Conservation (phyloP, 805 yeast genomes). For the Barnettozyma salicaria region DNA sequence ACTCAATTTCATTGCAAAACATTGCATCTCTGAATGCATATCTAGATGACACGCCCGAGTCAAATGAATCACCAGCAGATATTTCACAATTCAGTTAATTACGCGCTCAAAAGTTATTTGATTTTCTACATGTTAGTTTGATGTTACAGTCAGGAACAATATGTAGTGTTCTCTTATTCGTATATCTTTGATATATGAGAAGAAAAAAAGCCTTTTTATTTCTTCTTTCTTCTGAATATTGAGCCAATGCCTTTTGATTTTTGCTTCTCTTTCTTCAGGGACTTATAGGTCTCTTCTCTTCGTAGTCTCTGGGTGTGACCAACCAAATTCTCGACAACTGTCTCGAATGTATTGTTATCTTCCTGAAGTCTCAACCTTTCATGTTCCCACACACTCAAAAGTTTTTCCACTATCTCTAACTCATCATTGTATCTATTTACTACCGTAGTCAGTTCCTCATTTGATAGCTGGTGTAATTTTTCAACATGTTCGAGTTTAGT, state of each 20-base stretch:
- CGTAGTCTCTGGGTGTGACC: slow-evolving; percentile 84
- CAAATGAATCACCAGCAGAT: background rate
- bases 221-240: slow-evolving; percentile 9
- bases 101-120: no score
- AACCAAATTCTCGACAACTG: slow-evolving; percentile 82
- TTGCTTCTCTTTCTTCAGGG: slow-evolving; percentile 29
- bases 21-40: slow-evolving; percentile 21
- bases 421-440: slow-evolving; percentile 30
- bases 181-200: no score
- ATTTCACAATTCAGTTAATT: background rate
- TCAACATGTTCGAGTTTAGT: slow-evolving; percentile 15
- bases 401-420: slow-evolving; percentile 32
- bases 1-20: slow-evolving; percentile 21
- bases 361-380: slow-evolving; percentile 42
- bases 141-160: no score
- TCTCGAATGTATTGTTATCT: slow-evolving; percentile 74
- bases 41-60: slow-evolving; percentile 9
- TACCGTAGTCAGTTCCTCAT: slow-evolving; percentile 34
- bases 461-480: slow-evolving; percentile 24
- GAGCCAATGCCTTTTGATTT: slow-evolving; percentile 15
- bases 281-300: slow-evolving; percentile 39
- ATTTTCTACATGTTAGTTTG: no score
- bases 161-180: background rate
- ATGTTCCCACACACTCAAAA: slow-evolving; percentile 46
- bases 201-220: no score